Evolutionary conservation across 1,284 basidiomycete genomes (phyloP).

Genomic region (Rhodotorula glutinis): DNA sequence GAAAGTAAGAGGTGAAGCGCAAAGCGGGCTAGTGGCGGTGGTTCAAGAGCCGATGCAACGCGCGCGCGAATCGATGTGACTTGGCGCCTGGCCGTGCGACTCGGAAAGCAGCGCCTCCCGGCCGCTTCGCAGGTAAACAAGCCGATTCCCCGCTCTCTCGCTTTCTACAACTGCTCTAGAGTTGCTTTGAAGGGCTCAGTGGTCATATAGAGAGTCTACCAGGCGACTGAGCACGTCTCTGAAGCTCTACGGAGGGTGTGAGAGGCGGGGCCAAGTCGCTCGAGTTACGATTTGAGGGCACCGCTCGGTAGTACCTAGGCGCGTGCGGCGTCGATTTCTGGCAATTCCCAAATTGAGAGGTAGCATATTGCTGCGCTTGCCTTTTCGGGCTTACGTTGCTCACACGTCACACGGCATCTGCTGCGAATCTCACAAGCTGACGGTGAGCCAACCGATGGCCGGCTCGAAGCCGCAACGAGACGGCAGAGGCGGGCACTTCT

Average conservation of each 20-base stretch:
- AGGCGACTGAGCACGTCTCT: neutral
- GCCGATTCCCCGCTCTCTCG: neutral
- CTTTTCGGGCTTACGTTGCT: neutral
- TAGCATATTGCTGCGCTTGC: neutral
- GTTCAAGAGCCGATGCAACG: neutral
- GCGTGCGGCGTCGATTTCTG: neutral
- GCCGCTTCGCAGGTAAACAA: neutral
- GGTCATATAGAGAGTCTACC: neutral
- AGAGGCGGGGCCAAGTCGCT: neutral
- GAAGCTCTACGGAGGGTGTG: neutral
- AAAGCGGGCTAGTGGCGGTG: slow-evolving; percentile 2
- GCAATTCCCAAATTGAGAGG: neutral
- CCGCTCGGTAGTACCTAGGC: neutral
- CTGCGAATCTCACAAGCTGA: too few species aligned
- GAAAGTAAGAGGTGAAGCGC: neutral
- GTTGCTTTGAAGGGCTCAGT: neutral
- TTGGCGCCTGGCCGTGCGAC: slow-evolving; percentile 1
- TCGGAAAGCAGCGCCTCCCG: neutral
- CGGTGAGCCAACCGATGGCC: too few species aligned
- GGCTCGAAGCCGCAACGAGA: too few species aligned
- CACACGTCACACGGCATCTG: neutral
- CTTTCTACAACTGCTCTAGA: neutral
- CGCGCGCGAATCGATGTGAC: neutral
- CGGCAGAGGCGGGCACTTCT: too few species aligned
- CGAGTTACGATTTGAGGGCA: neutral